Conservation (phyloP, 2,329 filamentous ascomycete species). For the Sporothrix curviconia region DNA sequence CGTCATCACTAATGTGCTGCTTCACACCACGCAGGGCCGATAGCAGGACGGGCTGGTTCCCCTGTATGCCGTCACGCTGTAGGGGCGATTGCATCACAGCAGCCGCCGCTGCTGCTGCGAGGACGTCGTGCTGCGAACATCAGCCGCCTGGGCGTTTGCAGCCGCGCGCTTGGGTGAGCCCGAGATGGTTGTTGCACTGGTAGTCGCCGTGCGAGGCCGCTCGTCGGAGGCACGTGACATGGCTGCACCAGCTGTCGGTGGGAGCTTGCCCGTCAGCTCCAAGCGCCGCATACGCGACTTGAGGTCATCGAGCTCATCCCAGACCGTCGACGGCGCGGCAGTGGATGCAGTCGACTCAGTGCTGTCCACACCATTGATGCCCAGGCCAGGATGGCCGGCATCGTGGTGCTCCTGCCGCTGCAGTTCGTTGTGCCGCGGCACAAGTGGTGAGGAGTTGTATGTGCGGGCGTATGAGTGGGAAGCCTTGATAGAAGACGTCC, state of each 20-base stretch:
- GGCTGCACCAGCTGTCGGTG: conserved; percentile 72
- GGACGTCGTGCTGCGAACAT: conserved; percentile 35
- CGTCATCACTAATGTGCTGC: conserved; percentile 57
- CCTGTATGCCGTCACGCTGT: too few relatives aligned
- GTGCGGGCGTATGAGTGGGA: conserved; percentile 36
- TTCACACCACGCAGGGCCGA: conserved; percentile 76
- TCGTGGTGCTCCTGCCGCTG: conserved; percentile 27
- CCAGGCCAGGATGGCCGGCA: conserved; percentile 30
- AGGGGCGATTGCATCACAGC: conserved; percentile 11
- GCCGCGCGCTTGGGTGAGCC: conserved; percentile 74
- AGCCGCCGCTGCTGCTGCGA: conserved; percentile 52
- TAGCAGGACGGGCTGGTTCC: conserved; percentile 51
- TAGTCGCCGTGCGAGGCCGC: conserved; percentile 82
- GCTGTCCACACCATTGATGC: conserved; percentile 43
- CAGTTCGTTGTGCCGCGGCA: conserved; percentile 37
- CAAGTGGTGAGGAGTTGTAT: conserved; percentile 56
- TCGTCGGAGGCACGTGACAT: conserved; percentile 70
- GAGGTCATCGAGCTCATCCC: conserved; percentile 94
- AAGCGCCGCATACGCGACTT: conserved; percentile 89
- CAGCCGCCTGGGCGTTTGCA: conserved; percentile 37
- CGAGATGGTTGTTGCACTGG: conserved; percentile 83
- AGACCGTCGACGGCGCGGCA: conserved; percentile 84
- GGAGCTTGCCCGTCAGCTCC: conserved; percentile 82
- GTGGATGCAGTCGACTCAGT: conserved; percentile 86
- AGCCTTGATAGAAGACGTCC: conserved; percentile 40